Evolutionary conservation across 768 basidiomycete species (phyloP).

Genomic region (Crepidotus variabilis): DNA sequence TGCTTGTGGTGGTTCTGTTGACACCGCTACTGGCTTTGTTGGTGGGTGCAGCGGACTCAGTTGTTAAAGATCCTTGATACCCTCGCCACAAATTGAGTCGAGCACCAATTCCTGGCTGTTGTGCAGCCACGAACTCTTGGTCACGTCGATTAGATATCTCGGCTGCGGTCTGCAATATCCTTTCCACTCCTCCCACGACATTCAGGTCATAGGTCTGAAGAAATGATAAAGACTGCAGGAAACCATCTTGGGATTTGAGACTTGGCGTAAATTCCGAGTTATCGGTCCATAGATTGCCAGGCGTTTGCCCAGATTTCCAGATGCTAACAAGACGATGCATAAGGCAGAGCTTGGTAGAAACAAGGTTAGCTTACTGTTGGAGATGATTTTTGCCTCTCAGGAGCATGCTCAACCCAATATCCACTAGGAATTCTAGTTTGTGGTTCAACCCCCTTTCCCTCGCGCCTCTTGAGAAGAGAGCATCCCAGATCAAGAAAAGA

Average conservation of each 20-base stretch:
- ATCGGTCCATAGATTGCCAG: conserved; percentile 52
- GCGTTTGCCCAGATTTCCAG: conserved; percentile 40
- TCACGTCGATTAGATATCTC: conserved; percentile 55
- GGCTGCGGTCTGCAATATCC: conserved; percentile 61
- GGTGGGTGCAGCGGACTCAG: conserved; percentile 31
- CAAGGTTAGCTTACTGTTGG: conserved; percentile 39
- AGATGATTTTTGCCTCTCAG: conserved; percentile 51
- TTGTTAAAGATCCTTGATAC: neutral
- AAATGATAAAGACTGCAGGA: conserved; percentile 60
- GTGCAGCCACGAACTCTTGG: conserved; percentile 28
- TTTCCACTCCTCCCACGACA: conserved; percentile 65
- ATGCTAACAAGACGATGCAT: conserved; percentile 35
- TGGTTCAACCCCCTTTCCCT: conserved; percentile 51
- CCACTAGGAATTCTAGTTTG: conserved; percentile 67
- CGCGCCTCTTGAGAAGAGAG: conserved; percentile 57
- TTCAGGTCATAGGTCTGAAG: conserved; percentile 65
- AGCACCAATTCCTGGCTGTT: conserved; percentile 44
- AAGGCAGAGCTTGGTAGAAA: neutral
- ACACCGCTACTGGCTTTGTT: neutral
- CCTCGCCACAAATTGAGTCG: conserved; percentile 34
- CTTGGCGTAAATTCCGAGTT: conserved; percentile 37
- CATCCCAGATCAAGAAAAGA: conserved; percentile 67
- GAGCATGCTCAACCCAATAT: conserved; percentile 69
- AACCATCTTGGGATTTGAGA: conserved; percentile 58
- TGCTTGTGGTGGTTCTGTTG: neutral